phyloP scores from a whole-genome alignment of 2,329 filamentous ascomycete genomes.

The Paraphaeosphaeria sporulosa region DNA sequence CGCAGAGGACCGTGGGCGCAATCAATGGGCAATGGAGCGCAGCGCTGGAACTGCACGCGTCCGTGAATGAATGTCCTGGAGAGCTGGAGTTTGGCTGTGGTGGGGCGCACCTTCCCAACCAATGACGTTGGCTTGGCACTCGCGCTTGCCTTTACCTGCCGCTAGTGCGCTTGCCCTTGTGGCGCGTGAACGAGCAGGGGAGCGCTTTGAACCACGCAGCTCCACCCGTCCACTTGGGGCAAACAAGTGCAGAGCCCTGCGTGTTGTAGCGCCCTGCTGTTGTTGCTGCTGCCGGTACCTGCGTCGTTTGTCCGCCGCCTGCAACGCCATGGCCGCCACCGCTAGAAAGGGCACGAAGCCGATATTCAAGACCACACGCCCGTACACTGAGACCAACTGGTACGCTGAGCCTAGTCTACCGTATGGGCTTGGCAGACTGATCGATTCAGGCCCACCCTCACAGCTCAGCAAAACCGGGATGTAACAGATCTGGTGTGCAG shows the following conservation, averaged over 20 bases:
- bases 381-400: constrained; percentile 69
- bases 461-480: constrained; percentile 65
- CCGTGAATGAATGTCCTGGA: constrained; percentile 7
- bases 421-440: background rate
- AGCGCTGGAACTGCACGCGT: constrained; percentile 17
- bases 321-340: constrained; percentile 31
- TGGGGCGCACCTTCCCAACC: background rate
- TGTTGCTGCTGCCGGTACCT: background rate
- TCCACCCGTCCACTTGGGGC: constrained; percentile 7
- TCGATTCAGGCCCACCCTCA: constrained; percentile 65
- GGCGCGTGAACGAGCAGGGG: background rate
- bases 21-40: background rate
- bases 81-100: constrained; percentile 13
- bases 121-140: constrained; percentile 7
- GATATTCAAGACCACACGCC: constrained; percentile 70
- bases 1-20: constrained; percentile 9
- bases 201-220: background rate
- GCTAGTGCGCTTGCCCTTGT: background rate
- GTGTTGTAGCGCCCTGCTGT: background rate
- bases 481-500: constrained; percentile 73
- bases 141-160: background rate
- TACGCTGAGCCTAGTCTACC: constrained; percentile 43
- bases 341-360: constrained; percentile 53
- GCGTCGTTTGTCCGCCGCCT: background rate
- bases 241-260: constrained; percentile 5